Conservation (phyloP, 192 early-diverging fungal genomes). For the Coemansia umbellata region DNA sequence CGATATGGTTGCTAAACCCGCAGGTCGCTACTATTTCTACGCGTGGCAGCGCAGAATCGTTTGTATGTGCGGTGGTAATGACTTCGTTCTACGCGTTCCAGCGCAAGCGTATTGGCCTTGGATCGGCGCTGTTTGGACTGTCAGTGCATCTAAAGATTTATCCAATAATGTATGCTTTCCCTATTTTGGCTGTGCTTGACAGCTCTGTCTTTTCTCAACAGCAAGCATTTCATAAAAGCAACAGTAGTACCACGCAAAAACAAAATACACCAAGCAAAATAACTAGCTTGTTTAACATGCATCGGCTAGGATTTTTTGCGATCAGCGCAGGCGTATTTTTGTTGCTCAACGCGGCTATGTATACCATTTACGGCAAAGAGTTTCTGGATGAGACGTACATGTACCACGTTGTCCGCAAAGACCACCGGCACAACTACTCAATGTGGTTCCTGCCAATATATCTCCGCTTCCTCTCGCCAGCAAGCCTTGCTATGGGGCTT, state of each 20-base stretch:
- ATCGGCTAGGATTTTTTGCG: constrained; percentile 60
- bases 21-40: constrained; percentile 96
- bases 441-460: constrained; percentile 96
- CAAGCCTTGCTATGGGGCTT: constrained; percentile 56
- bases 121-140: constrained; percentile 76
- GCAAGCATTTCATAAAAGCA: constrained; percentile 1
- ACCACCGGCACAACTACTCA: constrained; percentile 99
- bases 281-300: constrained; percentile 48
- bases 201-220: constrained; percentile 8
- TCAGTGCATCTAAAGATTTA: constrained; percentile 98
- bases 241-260: background rate
- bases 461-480: constrained; percentile 57
- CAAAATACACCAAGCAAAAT: constrained; percentile 2
- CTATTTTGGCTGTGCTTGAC: constrained; percentile 66
- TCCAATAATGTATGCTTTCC: constrained; percentile 89
- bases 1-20: constrained; percentile 90
- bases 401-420: constrained; percentile 92
- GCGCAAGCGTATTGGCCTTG: constrained; percentile 39
- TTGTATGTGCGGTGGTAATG: constrained; percentile 76
- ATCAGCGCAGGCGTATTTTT: constrained; percentile 64
- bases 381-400: constrained; percentile 90
- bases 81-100: constrained; percentile 71
- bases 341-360: constrained; percentile 64
- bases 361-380: constrained; percentile 69
- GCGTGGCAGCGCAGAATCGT: constrained; percentile 87